Evolutionary conservation across 2,329 filamentous ascomycete genomes (phyloP), one percentile per base, ranked within the genome.

Genomic region (Pezicula rhizophila): DNA sequence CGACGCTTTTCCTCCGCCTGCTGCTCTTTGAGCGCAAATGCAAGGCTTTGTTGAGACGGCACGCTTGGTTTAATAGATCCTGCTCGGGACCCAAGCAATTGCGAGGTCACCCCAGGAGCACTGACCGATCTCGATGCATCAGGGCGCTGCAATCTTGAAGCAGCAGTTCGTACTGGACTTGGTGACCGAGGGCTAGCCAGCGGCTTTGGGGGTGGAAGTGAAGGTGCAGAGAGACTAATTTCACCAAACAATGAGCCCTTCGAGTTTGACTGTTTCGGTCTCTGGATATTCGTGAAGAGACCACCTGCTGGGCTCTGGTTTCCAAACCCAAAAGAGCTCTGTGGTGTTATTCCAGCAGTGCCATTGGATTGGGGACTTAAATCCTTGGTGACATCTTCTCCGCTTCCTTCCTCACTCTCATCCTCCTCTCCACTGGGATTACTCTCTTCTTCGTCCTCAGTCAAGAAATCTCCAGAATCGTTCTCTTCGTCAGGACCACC

Each of bases 121-220:
- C 79, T 83, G 35, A 82, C 76, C 1, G 80, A 83, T 45, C 80
- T 73, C 11, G 70, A 68, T 2, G 70, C 65, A 26, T 83, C 79
- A 18, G 71, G 67, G 46, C 74, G 67, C 5, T 73, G 57, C 25
- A 77, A 58, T 57, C 75, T 71, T 51, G 70, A 65, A 28, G 81
- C 67, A 37, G 78, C 74, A 46, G 74, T 71, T 31, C 85, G 79
- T 23, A 87, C 69, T 1, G 87, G 86, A 55, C 86, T 90, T 1
- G 87, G 85, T 8, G 86, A 89, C 33, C 85, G 79, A 42, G 85
- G 84, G 55, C 79, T 84, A n/a, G 72, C 70, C 48, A 64, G 64
- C 17, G 69, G 70, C 31, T 66, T 73, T 20, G 78, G 71, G 31
- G 68, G 65, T 41, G 77, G 78, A 8, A 79, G 70, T 48, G 87